Evolutionary conservation across 257 asterid species (phyloP).

Genomic region (Orobanche coerulescens): DNA sequence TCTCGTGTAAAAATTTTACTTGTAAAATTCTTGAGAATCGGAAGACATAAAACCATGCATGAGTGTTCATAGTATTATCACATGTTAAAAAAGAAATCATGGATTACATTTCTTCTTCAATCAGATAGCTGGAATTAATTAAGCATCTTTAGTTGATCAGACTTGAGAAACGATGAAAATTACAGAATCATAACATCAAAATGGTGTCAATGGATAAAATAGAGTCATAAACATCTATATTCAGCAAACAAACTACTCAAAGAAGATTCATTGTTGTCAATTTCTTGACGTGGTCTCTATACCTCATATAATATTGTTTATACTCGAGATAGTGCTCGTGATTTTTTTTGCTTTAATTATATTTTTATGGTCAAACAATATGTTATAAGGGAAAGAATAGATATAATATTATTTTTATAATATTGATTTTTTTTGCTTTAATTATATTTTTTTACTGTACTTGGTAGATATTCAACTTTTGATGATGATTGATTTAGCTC

Average conservation of each 20-base stretch:
- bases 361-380: neutral
- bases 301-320: neutral
- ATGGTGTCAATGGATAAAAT: neutral
- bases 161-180: neutral
- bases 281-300: neutral
- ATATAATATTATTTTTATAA: too few relatives aligned
- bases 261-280: neutral
- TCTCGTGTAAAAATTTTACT: neutral
- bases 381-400: too few relatives aligned
- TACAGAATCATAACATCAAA: constrained; percentile 4
- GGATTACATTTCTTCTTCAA: constrained; percentile 6
- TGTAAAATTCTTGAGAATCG: constrained; percentile 4
- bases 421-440: too few relatives aligned
- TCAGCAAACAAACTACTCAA: neutral
- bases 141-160: neutral
- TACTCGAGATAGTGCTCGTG: neutral
- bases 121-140: neutral
- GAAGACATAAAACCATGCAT: neutral
- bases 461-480: neutral
- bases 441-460: neutral
- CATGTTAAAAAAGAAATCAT: neutral
- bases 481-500: neutral
- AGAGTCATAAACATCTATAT: neutral
- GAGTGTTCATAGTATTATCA: neutral
- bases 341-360: too few relatives aligned